Base-by-base conservation (phyloP, 768 basidiomycete species). In the Guyanaporus albipodus region DNA sequence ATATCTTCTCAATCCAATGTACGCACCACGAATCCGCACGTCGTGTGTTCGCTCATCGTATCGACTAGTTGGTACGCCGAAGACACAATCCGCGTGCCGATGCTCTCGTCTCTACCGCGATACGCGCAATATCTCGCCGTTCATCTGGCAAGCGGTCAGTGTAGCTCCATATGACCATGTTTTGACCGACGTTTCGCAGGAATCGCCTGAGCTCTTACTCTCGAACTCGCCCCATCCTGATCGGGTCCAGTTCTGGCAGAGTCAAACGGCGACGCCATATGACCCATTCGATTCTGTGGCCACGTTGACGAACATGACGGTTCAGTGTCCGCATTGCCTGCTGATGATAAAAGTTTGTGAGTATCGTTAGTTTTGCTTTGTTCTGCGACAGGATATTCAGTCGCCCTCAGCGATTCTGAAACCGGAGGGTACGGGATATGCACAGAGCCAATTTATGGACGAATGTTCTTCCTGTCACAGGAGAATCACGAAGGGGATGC, bases 341-440 rank as follows among this genome's bases (percentile, higher is more conserved):
- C 37, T 8, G 1, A 23, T 10, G 14, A 34, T 48, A 12, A 18
- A 31, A 11, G 55, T 54, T 9, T 60, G 69, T 71, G 42, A 49
- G 67, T 2, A 34, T 21, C 11, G 3, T 12, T n/a, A 10, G 10
- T 15, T 38, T 27, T 5, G 9, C 1, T 26, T 28, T 6, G 27
- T 28, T 3, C 15, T 32, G 23, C 26, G 27, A 17, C n/a, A 6
- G 18, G 2, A 17, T n/a, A 11, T n/a, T 24, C 59, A 26, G 51
- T 34, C 6, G 18, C 22, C 3, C 12, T 10, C 26, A 79, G 77
- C 70, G 4, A 71, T 71, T 32, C 52, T 75, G 48, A 66, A 57
- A 5, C 37, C 49, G 4, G 31, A 52, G 0, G 77, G 73, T 5
- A 67, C 61, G 0, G 79, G 79, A 1, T 80, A 80, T 48, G 58